These are phyloP conservation scores for Nemania bipapillata DNA, from an alignment of 2,329 filamentous ascomycete genomes.

Conservation along the genomic window DNA sequence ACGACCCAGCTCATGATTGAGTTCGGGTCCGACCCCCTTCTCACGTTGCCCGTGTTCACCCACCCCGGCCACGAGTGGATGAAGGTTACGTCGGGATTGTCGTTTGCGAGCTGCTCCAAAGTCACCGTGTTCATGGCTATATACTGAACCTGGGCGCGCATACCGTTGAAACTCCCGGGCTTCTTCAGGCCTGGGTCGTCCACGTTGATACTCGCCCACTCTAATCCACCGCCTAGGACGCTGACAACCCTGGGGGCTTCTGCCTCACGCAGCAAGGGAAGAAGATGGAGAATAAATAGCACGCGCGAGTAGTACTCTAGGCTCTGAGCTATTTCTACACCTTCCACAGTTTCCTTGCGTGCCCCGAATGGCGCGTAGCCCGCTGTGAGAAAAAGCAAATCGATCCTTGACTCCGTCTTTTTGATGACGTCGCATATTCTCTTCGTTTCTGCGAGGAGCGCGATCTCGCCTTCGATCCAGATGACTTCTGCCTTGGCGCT, in stretches of 20 bases:
- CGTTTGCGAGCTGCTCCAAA: constrained; percentile 21
- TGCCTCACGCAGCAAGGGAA: constrained; percentile 53
- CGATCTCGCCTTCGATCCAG: constrained; percentile 57
- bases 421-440: constrained; percentile 55
- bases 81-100: constrained; percentile 30
- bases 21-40: constrained; percentile 45
- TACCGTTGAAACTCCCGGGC: constrained; percentile 49
- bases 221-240: constrained; percentile 52
- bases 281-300: constrained; percentile 55
- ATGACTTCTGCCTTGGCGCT: constrained; percentile 57
- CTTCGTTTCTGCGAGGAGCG: constrained; percentile 58
- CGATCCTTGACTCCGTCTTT: constrained; percentile 53
- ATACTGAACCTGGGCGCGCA: constrained; percentile 51
- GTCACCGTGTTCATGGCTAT: constrained; percentile 48
- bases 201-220: constrained; percentile 45
- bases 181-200: constrained; percentile 53
- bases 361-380: constrained; percentile 58
- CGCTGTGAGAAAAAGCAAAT: constrained; percentile 58
- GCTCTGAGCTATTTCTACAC: constrained; percentile 55
- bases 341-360: constrained; percentile 56
- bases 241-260: constrained; percentile 52
- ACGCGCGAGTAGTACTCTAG: constrained; percentile 59
- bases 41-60: constrained; percentile 53
- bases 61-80: constrained; percentile 51
- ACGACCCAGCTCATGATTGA: constrained; percentile 48